Evolutionary conservation across 2,329 filamentous ascomycete genomes (phyloP).

Genomic region (Fusarium armeniacum): DNA sequence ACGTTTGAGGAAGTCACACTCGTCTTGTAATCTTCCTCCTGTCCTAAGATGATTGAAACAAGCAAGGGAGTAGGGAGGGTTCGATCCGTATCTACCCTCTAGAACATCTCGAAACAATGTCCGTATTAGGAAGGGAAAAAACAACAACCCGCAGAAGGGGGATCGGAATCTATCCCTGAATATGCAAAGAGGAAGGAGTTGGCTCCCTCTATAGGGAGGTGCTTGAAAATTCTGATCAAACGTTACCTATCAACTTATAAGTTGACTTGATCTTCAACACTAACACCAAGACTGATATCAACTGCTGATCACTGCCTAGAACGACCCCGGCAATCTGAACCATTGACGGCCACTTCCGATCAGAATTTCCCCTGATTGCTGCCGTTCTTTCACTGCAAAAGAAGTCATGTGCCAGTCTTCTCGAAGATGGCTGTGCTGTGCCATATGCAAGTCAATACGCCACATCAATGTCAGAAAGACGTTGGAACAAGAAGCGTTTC

Average conservation of each 20-base stretch:
- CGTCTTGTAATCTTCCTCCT: background rate
- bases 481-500: slow-evolving; percentile 26
- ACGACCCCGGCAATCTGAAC: slow-evolving; percentile 26
- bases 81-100: background rate
- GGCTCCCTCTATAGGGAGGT: slow-evolving; percentile 27
- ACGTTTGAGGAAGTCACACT: background rate
- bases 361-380: slow-evolving; percentile 17
- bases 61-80: background rate
- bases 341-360: slow-evolving; percentile 25
- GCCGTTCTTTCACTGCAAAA: background rate
- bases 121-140: slow-evolving; percentile 5
- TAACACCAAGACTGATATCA: background rate
- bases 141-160: background rate
- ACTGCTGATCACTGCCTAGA: slow-evolving; percentile 1
- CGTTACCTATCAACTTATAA: slow-evolving; percentile 18
- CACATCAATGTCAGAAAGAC: slow-evolving; percentile 13
- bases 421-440: slow-evolving; percentile 20
- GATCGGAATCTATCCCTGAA: background rate
- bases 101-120: background rate
- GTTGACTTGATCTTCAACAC: slow-evolving; percentile 1
- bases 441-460: slow-evolving; percentile 23
- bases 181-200: background rate
- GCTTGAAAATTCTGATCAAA: slow-evolving; percentile 24
- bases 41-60: background rate
- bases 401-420: slow-evolving; percentile 23